Evolutionary conservation across 306 rosid species (phyloP), one percentile per base, ranked within the genome.

Genomic region (Lagenaria siceraria): DNA sequence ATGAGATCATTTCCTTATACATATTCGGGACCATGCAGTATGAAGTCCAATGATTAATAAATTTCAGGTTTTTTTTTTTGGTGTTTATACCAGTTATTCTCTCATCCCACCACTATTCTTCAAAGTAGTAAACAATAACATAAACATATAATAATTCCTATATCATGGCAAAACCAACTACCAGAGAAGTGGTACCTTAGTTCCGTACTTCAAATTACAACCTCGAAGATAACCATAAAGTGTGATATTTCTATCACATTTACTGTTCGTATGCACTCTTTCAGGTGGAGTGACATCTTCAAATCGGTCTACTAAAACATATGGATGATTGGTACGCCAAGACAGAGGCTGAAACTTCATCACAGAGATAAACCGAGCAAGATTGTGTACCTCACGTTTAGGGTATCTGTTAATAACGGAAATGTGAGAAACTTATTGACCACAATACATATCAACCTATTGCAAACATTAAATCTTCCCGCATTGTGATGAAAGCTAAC

Each of bases 221-320:
- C 97, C 98, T 68, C 97, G 90, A 78, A 92, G 88, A 85, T 95
- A 95, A 42, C 98, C 98, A 80, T 92, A 95, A 75, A 95, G 88
- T 68, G 90, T 90, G 86, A 92, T 80, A 77, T 90, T 92, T 83
- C 98, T 87, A 80, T 92, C 96, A 79, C 96, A 90, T 84, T 92
- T 95, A 60, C 82, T 79, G 86, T 90, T 88, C 82, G 64, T 75
- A 36, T 78, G 91, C 80, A 87, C 90, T 86, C 82, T 84, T 65
- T 92, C 93, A 69, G 95, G 98, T 78, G 93, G 92, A 71, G 97
- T 95, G 73, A 89, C 88, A 80, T 95, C 97, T 89, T 95, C 98
- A 89, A 95, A 88, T 60, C 97, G 95, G 80, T 95, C 97, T 29
- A 88, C 96, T 83, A 95, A 80, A 86, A 92, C 85, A 83, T 92